These are phyloP conservation scores for Calvatia gigantea DNA, from an alignment of 768 basidiomycete genomes.

Conservation along the genomic window DNA sequence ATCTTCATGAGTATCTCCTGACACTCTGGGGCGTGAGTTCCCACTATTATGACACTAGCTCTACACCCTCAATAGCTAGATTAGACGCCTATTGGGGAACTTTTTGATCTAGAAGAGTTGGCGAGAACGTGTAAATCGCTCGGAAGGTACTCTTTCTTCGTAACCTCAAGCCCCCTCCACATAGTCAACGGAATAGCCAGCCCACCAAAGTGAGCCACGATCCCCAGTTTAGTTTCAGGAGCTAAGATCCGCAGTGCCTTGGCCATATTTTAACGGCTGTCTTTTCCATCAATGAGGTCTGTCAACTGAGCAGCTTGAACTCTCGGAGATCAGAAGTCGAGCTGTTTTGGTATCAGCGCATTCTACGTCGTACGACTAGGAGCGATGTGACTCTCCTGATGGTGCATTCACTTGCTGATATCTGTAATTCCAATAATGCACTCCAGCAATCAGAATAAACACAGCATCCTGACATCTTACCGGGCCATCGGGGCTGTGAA, in stretches of 20 bases:
- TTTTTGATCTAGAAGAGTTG: conserved; percentile 23
- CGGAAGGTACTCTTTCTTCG: conserved; percentile 22
- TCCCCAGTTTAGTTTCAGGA: background rate
- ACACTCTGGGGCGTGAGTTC: conserved; percentile 23
- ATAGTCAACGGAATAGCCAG: conserved; percentile 24
- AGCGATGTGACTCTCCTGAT: too few species aligned
- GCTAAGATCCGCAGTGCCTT: background rate
- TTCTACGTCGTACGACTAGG: too few species aligned
- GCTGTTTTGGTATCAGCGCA: too few species aligned
- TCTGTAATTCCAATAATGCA: too few species aligned
- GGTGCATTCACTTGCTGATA: too few species aligned
- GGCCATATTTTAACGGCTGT: conserved; percentile 3
- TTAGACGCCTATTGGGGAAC: conserved; percentile 25
- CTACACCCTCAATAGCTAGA: background rate
- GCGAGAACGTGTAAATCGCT: conserved; percentile 19
- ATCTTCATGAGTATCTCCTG: conserved; percentile 23
- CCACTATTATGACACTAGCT: background rate
- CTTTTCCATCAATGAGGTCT: background rate
- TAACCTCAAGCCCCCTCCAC: conserved; percentile 23
- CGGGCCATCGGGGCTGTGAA: background rate
- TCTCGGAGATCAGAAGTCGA: too few species aligned
- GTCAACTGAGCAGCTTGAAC: too few species aligned
- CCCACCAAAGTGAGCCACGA: conserved; percentile 20
- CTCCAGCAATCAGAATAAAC: background rate
- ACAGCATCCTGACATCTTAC: background rate